Evolutionary conservation across 176 grass and related monocot genomes (phyloP).

Genomic region (Cocos nucifera): DNA sequence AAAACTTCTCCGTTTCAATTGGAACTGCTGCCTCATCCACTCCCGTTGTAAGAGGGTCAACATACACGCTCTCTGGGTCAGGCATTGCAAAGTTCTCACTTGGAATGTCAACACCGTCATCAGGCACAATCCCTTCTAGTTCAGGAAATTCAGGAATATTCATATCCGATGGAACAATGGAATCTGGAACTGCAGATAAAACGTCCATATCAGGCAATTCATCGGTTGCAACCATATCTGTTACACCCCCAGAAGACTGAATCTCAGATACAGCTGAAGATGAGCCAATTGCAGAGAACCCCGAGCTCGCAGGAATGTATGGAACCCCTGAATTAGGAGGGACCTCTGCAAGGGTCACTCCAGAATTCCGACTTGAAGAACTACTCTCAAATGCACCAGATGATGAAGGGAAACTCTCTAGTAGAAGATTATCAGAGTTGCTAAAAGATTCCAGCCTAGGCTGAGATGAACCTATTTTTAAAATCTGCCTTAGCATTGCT

Average conservation of each 20-base stretch:
- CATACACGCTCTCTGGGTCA: slow-evolving; percentile 48
- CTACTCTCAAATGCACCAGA: slow-evolving; percentile 45
- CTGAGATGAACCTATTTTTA: slow-evolving; percentile 44
- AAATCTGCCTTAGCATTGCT: slow-evolving; percentile 89
- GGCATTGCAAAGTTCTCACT: slow-evolving; percentile 38
- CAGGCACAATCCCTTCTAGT: slow-evolving; percentile 40
- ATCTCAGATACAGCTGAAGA: slow-evolving; percentile 42
- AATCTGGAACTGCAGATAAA: slow-evolving; percentile 34
- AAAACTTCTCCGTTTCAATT: slow-evolving; percentile 58
- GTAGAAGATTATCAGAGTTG: slow-evolving; percentile 38
- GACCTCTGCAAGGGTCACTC: slow-evolving; percentile 74
- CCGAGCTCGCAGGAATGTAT: slow-evolving; percentile 41
- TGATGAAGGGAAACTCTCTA: slow-evolving; percentile 45
- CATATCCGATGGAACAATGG: slow-evolving; percentile 33
- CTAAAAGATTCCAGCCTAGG: slow-evolving; percentile 40
- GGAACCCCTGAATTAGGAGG: slow-evolving; percentile 39
- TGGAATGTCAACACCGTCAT: slow-evolving; percentile 31
- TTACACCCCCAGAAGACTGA: slow-evolving; percentile 29
- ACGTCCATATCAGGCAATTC: slow-evolving; percentile 31
- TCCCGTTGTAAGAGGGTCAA: slow-evolving; percentile 30
- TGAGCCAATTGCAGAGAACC: slow-evolving; percentile 49
- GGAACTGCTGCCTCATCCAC: slow-evolving; percentile 38
- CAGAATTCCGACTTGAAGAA: slow-evolving; percentile 48
- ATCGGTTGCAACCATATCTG: slow-evolving; percentile 17
- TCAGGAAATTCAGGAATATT: slow-evolving; percentile 43